A percentile compares a stretch with the other conserved stretches of the same genome.
These are phyloP conservation scores for Grigorovia jiainica DNA, from an alignment of 805 yeast species.

Conservation along the genomic window DNA sequence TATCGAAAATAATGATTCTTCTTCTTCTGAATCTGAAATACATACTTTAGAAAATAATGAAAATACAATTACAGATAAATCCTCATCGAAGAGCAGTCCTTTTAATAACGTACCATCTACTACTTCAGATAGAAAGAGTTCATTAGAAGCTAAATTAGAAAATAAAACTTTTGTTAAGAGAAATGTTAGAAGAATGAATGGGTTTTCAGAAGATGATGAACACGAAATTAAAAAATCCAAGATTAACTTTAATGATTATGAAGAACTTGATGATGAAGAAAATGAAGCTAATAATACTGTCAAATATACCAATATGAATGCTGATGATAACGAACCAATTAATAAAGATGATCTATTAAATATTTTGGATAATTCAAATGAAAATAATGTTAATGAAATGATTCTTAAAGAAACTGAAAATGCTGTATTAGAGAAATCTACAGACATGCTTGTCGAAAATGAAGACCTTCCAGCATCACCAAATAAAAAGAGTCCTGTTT, in stretches of 20 bases:
- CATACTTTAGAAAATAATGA: neutral
- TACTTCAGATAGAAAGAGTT: constrained; percentile 16
- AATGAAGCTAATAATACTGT: constrained; percentile 5
- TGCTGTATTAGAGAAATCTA: neutral
- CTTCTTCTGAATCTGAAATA: neutral
- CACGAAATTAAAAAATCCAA: neutral
- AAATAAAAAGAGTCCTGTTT: neutral
- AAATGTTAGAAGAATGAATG: constrained; percentile 9
- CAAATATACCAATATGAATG: constrained; percentile 3
- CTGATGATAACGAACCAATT: constrained; percentile 2
- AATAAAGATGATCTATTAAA: constrained; percentile 6
- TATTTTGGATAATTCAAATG: constrained; percentile 1
- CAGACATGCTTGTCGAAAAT: neutral
- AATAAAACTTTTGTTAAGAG: constrained; percentile 10
- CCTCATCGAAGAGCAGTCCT: constrained; percentile 6
- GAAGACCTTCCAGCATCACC: neutral
- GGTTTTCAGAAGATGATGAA: constrained; percentile 7
- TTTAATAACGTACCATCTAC: constrained; percentile 4
- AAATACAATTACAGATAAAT: constrained; percentile 1
- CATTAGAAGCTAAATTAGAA: constrained; percentile 17
- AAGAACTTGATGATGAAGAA: neutral
- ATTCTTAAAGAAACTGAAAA: neutral
- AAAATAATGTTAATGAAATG: neutral
- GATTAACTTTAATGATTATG: neutral
- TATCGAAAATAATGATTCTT: constrained; percentile 7